These are phyloP conservation scores for Periconia sp. DNA, from an alignment of 2,329 filamentous ascomycete species.

Conservation along the genomic window DNA sequence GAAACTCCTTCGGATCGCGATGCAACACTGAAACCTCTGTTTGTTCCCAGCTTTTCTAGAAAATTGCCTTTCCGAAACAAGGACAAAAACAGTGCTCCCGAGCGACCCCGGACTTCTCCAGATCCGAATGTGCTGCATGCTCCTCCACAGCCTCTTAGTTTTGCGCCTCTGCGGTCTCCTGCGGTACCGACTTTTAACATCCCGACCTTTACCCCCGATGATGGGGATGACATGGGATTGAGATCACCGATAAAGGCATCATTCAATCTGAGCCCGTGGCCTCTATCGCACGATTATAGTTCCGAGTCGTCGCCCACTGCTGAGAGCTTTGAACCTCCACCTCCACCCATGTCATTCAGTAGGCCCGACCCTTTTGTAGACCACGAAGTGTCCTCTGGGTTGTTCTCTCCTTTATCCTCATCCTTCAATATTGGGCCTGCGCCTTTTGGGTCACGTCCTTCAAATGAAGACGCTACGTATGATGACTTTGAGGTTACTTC, in stretches of 20 bases:
- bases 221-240: conserved; percentile 19
- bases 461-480: background rate
- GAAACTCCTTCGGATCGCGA: conserved; percentile 13
- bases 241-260: conserved; percentile 32
- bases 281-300: conserved; percentile 25
- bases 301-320: conserved; percentile 12
- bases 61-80: conserved; percentile 35
- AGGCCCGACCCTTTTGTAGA: conserved; percentile 11
- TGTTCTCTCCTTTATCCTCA: conserved; percentile 22
- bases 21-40: conserved; percentile 13
- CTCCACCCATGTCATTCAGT: conserved; percentile 27
- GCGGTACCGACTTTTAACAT: conserved; percentile 30
- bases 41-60: conserved; percentile 43
- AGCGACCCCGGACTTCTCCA: conserved; percentile 13
- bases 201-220: conserved; percentile 19
- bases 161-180: conserved; percentile 31
- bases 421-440: conserved; percentile 15
- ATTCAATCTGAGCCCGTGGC: conserved; percentile 34
- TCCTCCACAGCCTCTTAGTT: conserved; percentile 22
- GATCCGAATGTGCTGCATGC: conserved; percentile 16
- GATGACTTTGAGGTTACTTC: conserved; percentile 32
- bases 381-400: conserved; percentile 17
- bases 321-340: conserved; percentile 10
- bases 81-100: conserved; percentile 15
- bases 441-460: background rate